These are phyloP conservation scores for Zelonia costaricensis DNA, from an alignment of 208 protist species.

Conservation along the genomic window DNA sequence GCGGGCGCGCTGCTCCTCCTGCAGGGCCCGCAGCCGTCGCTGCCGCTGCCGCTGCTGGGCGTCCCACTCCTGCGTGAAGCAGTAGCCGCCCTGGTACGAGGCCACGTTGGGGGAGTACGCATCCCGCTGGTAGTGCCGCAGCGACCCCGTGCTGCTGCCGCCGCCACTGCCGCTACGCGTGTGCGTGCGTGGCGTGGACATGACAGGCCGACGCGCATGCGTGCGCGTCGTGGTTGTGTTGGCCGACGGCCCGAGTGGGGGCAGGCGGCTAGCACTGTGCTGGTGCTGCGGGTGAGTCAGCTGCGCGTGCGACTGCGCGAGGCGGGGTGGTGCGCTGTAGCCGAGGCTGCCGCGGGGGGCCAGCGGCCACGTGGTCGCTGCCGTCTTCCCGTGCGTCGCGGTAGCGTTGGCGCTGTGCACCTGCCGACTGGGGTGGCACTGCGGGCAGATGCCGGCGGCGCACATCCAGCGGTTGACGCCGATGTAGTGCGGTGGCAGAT, in stretches of 20 bases:
- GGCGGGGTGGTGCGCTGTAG: constrained; percentile 15
- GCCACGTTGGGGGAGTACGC: constrained; percentile 4
- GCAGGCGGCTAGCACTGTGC: not conserved
- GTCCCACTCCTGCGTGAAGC: constrained; percentile 19
- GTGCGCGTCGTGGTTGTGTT: not conserved
- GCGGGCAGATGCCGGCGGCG: constrained; percentile 20
- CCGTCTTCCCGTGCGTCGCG: not conserved
- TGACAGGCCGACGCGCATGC: not conserved
- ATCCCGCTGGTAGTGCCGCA: constrained; percentile 4
- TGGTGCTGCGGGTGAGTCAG: not conserved
- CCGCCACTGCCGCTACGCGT: not conserved
- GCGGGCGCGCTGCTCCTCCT: constrained; percentile 13
- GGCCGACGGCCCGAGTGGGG: not conserved
- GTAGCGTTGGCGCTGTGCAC: not conserved
- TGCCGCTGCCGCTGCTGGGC: constrained; percentile 17
- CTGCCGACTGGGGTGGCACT: constrained; percentile 17
- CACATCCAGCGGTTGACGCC: constrained; percentile 26
- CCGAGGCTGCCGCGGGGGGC: constrained; percentile 8
- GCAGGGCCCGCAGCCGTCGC: constrained; percentile 8
- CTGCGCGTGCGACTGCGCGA: not conserved
- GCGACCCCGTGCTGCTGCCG: not conserved
- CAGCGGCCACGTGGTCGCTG: constrained; percentile 10
- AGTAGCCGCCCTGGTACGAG: constrained; percentile 13
- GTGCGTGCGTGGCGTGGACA: not conserved
- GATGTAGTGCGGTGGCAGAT: constrained; percentile 23